Evolutionary conservation across 2,329 filamentous ascomycete genomes (phyloP).

Genomic region (Pseudocercospora eumusae): DNA sequence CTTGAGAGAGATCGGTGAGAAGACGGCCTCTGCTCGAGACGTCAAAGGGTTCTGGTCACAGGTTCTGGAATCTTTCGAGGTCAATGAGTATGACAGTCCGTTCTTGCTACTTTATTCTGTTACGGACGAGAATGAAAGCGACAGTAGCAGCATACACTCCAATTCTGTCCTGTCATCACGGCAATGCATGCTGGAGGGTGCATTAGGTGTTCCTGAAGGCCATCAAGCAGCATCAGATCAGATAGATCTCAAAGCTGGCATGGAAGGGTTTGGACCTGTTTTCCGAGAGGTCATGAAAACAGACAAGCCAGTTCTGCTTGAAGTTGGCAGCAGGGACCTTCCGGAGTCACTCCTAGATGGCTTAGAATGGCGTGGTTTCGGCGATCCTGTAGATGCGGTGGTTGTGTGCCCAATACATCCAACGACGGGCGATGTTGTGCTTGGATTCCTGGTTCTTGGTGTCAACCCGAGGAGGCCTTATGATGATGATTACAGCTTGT

Average conservation of each 20-base stretch:
- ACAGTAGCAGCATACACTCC: slow-evolving; percentile 70
- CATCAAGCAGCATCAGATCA: slow-evolving; percentile 62
- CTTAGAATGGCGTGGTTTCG: slow-evolving; percentile 69
- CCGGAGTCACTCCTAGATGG: slow-evolving; percentile 65
- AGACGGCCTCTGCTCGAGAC: slow-evolving; percentile 70
- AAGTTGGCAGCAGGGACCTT: slow-evolving; percentile 65
- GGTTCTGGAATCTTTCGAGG: slow-evolving; percentile 67
- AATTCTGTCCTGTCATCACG: slow-evolving; percentile 63
- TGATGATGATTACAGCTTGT: slow-evolving; percentile 77
- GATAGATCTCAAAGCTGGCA: slow-evolving; percentile 69
- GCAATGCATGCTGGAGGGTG: slow-evolving; percentile 69
- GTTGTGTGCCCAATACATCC: slow-evolving; percentile 79
- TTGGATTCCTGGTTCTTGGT: slow-evolving; percentile 78
- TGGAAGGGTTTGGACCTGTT: slow-evolving; percentile 72
- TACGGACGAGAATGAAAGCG: slow-evolving; percentile 68
- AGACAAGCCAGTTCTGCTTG: slow-evolving; percentile 66
- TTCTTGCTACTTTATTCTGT: slow-evolving; percentile 78
- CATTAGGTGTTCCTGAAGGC: slow-evolving; percentile 65
- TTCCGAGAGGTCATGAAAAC: slow-evolving; percentile 74
- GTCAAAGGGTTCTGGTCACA: slow-evolving; percentile 73
- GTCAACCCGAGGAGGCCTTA: slow-evolving; percentile 77
- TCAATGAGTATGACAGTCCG: slow-evolving; percentile 73
- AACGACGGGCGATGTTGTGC: slow-evolving; percentile 69
- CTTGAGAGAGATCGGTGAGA: slow-evolving; percentile 74
- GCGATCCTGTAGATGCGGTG: slow-evolving; percentile 67